A percentile compares a stretch with the other conserved stretches of the same genome.
Evolutionary conservation across 495 filamentous ascomycete genomes (phyloP).

Genomic region (Amniculicola lignicola): DNA sequence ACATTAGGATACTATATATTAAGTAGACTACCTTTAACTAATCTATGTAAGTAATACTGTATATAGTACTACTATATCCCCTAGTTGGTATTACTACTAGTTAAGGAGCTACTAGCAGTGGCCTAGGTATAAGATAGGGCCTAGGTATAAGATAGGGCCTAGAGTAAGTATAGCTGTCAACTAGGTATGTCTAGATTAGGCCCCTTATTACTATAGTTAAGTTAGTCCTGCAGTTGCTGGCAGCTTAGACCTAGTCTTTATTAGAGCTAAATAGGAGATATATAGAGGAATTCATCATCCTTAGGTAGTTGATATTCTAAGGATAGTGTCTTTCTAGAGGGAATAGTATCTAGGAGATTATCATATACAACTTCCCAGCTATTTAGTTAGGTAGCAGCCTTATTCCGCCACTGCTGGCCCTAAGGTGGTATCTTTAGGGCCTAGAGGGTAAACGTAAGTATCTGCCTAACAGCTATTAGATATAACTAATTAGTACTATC

Average conservation of each 20-base stretch:
- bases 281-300: constrained; percentile 12
- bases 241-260: constrained; percentile 1
- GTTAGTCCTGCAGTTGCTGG: constrained; percentile 3
- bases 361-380: constrained; percentile 30
- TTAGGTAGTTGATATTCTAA: constrained; percentile 28
- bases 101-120: constrained; percentile 38
- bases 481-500: constrained; percentile 24
- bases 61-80: constrained; percentile 43
- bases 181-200: constrained; percentile 24
- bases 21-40: constrained; percentile 40
- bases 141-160: constrained; percentile 36
- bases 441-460: constrained; percentile 31
- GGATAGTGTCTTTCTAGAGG: constrained; percentile 9
- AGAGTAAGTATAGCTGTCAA: constrained; percentile 9
- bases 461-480: constrained; percentile 30
- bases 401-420: constrained; percentile 18
- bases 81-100: constrained; percentile 26
- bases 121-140: too few relatives aligned
- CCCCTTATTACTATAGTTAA: constrained; percentile 15
- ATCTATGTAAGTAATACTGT: constrained; percentile 47
- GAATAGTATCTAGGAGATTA: constrained; percentile 18
- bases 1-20: constrained; percentile 49
- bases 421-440: constrained; percentile 20
- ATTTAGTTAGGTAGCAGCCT: constrained; percentile 12
- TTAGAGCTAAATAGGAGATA: constrained; percentile 23